Percentiles rank a stretch among this genome's conserved stretches.
Conservation (phyloP, 345 rosid species). For the Eucalyptus tenuipes region DNA sequence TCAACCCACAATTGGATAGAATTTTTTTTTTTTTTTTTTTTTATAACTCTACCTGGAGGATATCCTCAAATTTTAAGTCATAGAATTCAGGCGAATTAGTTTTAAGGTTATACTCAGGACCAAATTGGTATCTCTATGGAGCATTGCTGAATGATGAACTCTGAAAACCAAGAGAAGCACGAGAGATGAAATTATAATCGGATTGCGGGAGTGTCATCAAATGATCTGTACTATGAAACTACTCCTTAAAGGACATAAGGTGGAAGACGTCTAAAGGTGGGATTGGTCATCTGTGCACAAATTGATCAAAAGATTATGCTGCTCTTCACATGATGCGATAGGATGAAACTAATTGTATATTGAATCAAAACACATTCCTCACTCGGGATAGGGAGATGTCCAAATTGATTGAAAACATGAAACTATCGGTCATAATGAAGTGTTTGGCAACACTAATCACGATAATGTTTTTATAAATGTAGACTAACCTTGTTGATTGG, state of each 20-base stretch:
- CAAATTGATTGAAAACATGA: neutral
- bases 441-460: neutral
- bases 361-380: neutral
- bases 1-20: no score
- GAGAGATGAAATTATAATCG: neutral
- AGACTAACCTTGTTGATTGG: rapidly evolving
- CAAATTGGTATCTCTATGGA: neutral
- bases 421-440: rapidly evolving
- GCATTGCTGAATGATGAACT: neutral
- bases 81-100: rapidly evolving
- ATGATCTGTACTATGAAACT: rapidly evolving
- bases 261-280: rapidly evolving
- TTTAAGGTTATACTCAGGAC: neutral
- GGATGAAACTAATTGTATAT: neutral
- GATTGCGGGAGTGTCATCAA: neutral
- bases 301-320: rapidly evolving
- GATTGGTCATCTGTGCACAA: rapidly evolving
- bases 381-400: neutral
- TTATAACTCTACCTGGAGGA: rapidly evolving
- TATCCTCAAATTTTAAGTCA: no score
- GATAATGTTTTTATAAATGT: neutral
- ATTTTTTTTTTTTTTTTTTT: no score
- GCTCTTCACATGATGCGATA: rapidly evolving
- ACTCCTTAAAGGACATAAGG: rapidly evolving
- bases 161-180: rapidly evolving